Evolutionary conservation across 2,329 filamentous ascomycete genomes (phyloP).

Genomic region (Diplodia scrobiculata): DNA sequence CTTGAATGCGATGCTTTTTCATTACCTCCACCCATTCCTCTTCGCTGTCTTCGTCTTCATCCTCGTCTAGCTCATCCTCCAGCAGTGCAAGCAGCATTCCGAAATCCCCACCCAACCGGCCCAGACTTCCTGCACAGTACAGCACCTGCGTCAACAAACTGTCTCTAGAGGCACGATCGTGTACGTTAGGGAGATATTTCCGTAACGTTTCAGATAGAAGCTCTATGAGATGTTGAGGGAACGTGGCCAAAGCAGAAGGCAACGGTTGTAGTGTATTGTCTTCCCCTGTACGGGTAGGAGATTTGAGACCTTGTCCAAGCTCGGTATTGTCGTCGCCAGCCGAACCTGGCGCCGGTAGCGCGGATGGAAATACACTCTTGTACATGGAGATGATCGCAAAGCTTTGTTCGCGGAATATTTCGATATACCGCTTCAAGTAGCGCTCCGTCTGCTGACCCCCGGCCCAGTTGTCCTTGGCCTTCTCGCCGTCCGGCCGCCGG

Average conservation of each 20-base stretch:
- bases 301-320: not conserved
- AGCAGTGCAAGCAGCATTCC: constrained; percentile 76
- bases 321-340: constrained; percentile 24
- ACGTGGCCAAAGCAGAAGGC: constrained; percentile 77
- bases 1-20: constrained; percentile 81
- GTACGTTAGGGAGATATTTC: constrained; percentile 76
- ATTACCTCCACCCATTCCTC: constrained; percentile 86
- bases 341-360: constrained; percentile 48
- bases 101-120: constrained; percentile 88
- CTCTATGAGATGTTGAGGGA: constrained; percentile 79
- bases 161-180: constrained; percentile 77
- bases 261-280: constrained; percentile 55
- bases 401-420: constrained; percentile 96
- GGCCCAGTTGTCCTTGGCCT: constrained; percentile 55
- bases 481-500: constrained; percentile 42
- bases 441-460: constrained; percentile 90
- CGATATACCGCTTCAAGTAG: constrained; percentile 92
- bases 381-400: constrained; percentile 96
- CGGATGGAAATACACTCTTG: constrained; percentile 77
- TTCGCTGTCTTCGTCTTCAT: constrained; percentile 43
- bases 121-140: constrained; percentile 89
- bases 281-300: constrained; percentile 31
- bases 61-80: constrained; percentile 55
- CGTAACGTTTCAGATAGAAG: constrained; percentile 77
- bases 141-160: constrained; percentile 89